Conservation (phyloP, 2,329 filamentous ascomycete species). For the Ophiocordyceps camponoti-rufipedis region DNA sequence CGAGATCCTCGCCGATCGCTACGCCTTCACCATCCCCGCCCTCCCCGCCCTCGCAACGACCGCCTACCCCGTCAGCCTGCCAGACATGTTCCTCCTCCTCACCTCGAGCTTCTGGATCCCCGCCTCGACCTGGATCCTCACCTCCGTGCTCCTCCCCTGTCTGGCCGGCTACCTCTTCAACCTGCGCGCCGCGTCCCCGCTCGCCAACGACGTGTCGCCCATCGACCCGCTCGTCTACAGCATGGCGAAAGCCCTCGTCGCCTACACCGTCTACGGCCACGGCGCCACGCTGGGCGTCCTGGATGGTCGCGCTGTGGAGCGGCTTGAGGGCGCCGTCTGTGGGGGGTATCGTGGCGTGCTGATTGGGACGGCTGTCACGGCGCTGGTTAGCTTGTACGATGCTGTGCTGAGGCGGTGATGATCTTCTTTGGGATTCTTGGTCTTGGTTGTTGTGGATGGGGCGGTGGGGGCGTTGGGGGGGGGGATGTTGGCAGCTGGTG, state of each 20-base stretch:
- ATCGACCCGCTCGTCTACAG: constrained; percentile 82
- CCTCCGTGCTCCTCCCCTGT: constrained; percentile 51
- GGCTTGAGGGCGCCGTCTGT: constrained; percentile 48
- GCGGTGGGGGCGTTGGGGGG: no score
- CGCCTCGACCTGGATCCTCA: constrained; percentile 56
- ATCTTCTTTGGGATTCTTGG: no score
- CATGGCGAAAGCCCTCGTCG: constrained; percentile 66
- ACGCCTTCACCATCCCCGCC: constrained; percentile 55
- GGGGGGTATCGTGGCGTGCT: constrained; percentile 55
- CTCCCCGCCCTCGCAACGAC: constrained; percentile 33
- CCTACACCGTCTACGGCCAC: constrained; percentile 64
- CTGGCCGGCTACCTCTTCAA: constrained; percentile 81
- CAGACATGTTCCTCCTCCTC: constrained; percentile 65
- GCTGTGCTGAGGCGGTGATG: constrained; percentile 49
- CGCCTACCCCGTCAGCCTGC: constrained; percentile 46
- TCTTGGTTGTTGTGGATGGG: not conserved
- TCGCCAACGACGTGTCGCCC: constrained; percentile 30
- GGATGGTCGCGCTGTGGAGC: constrained; percentile 36
- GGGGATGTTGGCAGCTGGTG: no score
- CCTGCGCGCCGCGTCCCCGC: constrained; percentile 33
- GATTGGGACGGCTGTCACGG: constrained; percentile 49
- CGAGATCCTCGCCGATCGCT: constrained; percentile 53
- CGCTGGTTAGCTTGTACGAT: constrained; percentile 56
- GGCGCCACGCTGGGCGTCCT: constrained; percentile 44
- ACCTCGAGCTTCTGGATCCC: constrained; percentile 72